Conservation (phyloP, 805 yeast species). For the Metschnikowia noctiluminum region DNA sequence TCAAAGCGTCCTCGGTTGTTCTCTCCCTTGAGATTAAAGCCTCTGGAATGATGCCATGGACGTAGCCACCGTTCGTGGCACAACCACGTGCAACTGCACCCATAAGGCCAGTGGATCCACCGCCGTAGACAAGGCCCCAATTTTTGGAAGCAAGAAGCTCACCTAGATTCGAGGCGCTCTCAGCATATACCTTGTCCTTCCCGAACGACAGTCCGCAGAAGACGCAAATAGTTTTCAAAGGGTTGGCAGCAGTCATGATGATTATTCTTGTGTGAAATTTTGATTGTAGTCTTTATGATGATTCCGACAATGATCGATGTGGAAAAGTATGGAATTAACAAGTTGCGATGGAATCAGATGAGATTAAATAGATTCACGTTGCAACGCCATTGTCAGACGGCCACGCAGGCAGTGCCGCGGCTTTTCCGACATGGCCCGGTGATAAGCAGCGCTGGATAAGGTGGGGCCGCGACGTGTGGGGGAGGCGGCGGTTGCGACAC, state of each 20-base stretch:
- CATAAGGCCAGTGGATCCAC: constrained; percentile 85
- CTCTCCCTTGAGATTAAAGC: constrained; percentile 76
- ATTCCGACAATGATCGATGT: too few relatives aligned
- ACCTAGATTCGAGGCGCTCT: constrained; percentile 61
- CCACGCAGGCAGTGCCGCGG: constrained; percentile 12
- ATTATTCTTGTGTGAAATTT: not conserved
- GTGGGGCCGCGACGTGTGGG: not conserved
- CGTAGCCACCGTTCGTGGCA: constrained; percentile 58
- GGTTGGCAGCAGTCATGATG: constrained; percentile 23
- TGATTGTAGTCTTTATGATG: not conserved
- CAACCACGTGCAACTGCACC: constrained; percentile 69
- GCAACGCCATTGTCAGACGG: not conserved
- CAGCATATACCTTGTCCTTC: constrained; percentile 44
- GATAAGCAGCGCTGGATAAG: constrained; percentile 5
- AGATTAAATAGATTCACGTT: too few relatives aligned
- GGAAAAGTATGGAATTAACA: too few relatives aligned
- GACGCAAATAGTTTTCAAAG: constrained; percentile 62
- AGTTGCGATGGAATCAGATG: too few relatives aligned
- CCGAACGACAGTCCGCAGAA: constrained; percentile 87
- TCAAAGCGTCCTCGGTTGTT: constrained; percentile 39
- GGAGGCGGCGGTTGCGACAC: not conserved
- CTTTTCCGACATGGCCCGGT: constrained; percentile 4
- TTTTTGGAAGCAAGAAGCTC: constrained; percentile 48
- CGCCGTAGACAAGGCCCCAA: constrained; percentile 85
- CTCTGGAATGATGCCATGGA: constrained; percentile 83